Evolutionary conservation across 805 yeast species (phyloP).

Genomic region (Myxozyma sirexii): DNA sequence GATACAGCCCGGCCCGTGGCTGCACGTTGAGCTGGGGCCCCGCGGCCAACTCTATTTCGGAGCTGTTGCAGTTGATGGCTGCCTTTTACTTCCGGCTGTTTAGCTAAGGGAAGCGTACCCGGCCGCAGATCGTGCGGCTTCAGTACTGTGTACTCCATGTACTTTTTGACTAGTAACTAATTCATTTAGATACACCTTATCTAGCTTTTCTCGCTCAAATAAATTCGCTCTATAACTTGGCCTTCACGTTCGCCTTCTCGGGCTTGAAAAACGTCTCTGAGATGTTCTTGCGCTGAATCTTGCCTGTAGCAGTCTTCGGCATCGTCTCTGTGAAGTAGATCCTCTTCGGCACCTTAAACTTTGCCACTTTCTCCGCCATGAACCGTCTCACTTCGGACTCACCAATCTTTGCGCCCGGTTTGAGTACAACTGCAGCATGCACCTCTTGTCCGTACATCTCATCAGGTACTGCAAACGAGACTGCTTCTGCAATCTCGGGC

Average conservation of each 20-base stretch:
- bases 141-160: not conserved
- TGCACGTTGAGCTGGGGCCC: too few relatives aligned
- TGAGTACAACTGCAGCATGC: constrained; percentile 67
- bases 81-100: too few relatives aligned
- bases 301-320: constrained; percentile 80
- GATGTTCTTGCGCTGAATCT: constrained; percentile 68
- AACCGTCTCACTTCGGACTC: constrained; percentile 52
- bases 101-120: too few relatives aligned
- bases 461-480: constrained; percentile 68
- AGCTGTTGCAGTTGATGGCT: too few relatives aligned
- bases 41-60: too few relatives aligned
- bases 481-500: constrained; percentile 69
- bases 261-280: constrained; percentile 51
- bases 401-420: constrained; percentile 42
- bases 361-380: constrained; percentile 52
- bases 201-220: not conserved
- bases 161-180: not conserved
- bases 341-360: constrained; percentile 63
- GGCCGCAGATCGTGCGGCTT: not conserved
- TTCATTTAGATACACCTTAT: not conserved
- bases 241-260: constrained; percentile 36
- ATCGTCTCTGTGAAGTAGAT: constrained; percentile 60
- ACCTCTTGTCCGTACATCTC: constrained; percentile 71
- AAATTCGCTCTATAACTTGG: constrained; percentile 45
- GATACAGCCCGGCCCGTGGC: too few relatives aligned